Base-by-base conservation (phyloP, 768 basidiomycete species). In the Suillus paluster region DNA sequence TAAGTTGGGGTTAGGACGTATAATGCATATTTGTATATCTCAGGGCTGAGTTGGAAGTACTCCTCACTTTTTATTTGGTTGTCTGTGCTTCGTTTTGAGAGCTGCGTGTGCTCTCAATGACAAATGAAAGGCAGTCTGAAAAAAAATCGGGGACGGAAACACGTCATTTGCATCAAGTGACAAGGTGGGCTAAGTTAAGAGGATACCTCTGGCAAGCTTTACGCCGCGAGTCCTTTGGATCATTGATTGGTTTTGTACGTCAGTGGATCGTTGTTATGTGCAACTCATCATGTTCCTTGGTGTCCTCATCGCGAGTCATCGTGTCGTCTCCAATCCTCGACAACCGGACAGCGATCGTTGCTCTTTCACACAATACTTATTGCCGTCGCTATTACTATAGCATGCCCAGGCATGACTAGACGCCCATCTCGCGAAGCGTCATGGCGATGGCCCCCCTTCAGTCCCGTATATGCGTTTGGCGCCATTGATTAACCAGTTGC, bases 1-100 rank as follows among this genome's bases (percentile, higher is more conserved):
- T 58, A 52, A 56, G 45, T 38, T 44, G 61, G 49, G 36, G 34
- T 62, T 60, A 57, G 62, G 61, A 63, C 62, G 52, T 63, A 63
- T 61, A 59, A 63, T 63, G 38, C 59, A 55, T 61, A n/a, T 50
- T 50, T 62, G 48, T 63, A 63, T 38, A 62, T 62, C 45, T 62
- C 57, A 58, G 33, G 53, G 38, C 23, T 54, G n/a, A 53, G 52
- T 19, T 3, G 3, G 21, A 11, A 54, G 34, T 38, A 38, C 36
- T 53, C n/a, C 33, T 38, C 53, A 21, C 36, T 38, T 38, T 54
- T 38, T 38, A 25, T 17, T 27, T 30, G 49, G 53, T 38, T 36
- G 15, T 2, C 15, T 54, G 23, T 23, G n/a, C n/a, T 33, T n/a
- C 19, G 33, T 8, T 21, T 38, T 38, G 53, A 25, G 34, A 17